phyloP scores from a whole-genome alignment of 2,329 filamentous ascomycete species.

The Colletotrichum sansevieriae region DNA sequence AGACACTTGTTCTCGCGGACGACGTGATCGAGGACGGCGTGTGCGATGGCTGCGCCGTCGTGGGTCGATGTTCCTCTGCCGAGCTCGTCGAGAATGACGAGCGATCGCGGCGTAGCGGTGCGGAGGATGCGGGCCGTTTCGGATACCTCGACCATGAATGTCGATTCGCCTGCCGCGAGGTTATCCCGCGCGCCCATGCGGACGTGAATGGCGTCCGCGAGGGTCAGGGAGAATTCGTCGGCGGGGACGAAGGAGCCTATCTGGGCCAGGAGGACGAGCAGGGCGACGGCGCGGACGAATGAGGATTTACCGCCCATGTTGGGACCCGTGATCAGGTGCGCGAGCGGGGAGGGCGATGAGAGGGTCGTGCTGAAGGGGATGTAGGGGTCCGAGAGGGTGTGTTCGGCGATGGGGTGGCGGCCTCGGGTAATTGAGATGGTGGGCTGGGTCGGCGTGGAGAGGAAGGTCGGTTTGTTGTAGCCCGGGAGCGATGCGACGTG shows the following conservation, averaged over 20 bases:
- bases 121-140: conserved; percentile 94
- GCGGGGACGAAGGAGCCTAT: conserved; percentile 96
- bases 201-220: conserved; percentile 92
- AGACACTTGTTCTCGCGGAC: conserved; percentile 80
- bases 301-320: conserved; percentile 99
- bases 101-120: conserved; percentile 83
- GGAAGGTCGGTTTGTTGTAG: conserved; percentile 82
- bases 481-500: conserved; percentile 87
- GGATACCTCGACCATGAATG: conserved; percentile 97
- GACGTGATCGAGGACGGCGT: conserved; percentile 89
- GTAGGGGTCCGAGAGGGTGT: conserved; percentile 85
- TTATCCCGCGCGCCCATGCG: conserved; percentile 98
- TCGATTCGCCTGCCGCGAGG: conserved; percentile 92
- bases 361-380: conserved; percentile 90
- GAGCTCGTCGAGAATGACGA: conserved; percentile 95
- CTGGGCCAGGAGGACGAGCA: conserved; percentile 94
- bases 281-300: conserved; percentile 91
- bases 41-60: conserved; percentile 95
- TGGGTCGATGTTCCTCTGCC: conserved; percentile 94
- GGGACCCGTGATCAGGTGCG: conserved; percentile 92
- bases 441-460: conserved; percentile 71
- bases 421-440: conserved; percentile 80
- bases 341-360: conserved; percentile 73
- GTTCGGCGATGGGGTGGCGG: conserved; percentile 96
- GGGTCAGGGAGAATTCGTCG: conserved; percentile 77